Evolutionary conservation across 106 monocot species (phyloP).

Genomic region (Xerophyta viscosa): DNA sequence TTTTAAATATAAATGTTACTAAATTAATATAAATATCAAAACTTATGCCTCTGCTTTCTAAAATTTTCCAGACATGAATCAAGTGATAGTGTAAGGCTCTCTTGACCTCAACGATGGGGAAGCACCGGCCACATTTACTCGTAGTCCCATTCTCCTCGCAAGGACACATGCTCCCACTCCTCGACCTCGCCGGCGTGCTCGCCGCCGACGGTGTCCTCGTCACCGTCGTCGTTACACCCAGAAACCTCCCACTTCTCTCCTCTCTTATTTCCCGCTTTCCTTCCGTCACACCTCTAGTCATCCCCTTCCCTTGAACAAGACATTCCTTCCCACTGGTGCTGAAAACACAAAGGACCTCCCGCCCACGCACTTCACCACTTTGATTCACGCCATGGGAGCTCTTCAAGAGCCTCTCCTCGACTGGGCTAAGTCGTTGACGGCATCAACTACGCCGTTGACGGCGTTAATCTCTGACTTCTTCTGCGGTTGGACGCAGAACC

Average conservation of each 20-base stretch:
- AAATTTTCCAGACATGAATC: too few species aligned
- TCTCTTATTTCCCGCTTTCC: constrained; percentile 21
- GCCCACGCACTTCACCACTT: neutral
- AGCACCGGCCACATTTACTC: neutral
- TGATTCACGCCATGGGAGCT: constrained; percentile 23
- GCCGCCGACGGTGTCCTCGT: constrained; percentile 14
- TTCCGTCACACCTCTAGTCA: constrained; percentile 25
- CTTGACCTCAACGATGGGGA: too few species aligned
- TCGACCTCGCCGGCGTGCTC: constrained; percentile 39
- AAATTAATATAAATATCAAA: too few species aligned
- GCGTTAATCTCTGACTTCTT: constrained; percentile 54
- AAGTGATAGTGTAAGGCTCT: too few species aligned
- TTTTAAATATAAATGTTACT: too few species aligned
- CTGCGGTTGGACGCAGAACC: constrained; percentile 33
- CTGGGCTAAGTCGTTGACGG: constrained; percentile 31
- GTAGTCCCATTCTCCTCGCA: constrained; percentile 51
- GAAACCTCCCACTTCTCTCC: constrained; percentile 35
- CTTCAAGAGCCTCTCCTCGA: constrained; percentile 39
- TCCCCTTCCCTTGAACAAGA: constrained; percentile 25
- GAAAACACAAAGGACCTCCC: constrained; percentile 43
- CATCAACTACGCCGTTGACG: constrained; percentile 8
- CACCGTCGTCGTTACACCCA: constrained; percentile 31
- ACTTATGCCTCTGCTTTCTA: too few species aligned
- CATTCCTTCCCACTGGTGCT: constrained; percentile 26
- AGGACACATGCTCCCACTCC: constrained; percentile 52